Evolutionary conservation across 2,329 filamentous ascomycete genomes (phyloP).

Genomic region (Fusarium nanum): DNA sequence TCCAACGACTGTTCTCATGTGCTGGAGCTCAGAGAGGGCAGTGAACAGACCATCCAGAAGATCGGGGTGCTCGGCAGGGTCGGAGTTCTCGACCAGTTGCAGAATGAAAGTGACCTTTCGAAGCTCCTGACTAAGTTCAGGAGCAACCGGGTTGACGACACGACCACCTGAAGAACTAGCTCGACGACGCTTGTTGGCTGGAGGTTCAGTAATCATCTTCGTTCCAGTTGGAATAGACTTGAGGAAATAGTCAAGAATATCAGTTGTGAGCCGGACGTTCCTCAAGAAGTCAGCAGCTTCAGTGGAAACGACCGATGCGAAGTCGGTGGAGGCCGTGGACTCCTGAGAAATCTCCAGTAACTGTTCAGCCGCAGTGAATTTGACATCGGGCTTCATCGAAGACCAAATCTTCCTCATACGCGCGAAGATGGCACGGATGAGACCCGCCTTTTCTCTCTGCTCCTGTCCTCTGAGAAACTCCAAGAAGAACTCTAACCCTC

Average conservation of each 20-base stretch:
- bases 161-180: constrained; percentile 78
- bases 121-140: constrained; percentile 74
- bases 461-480: constrained; percentile 58
- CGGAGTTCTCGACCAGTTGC: constrained; percentile 86
- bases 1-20: constrained; percentile 81
- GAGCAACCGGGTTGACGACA: constrained; percentile 70
- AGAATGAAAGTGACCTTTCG: constrained; percentile 86
- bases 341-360: constrained; percentile 72
- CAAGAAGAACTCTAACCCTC: constrained; percentile 65
- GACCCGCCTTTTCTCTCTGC: constrained; percentile 56
- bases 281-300: constrained; percentile 79
- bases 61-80: constrained; percentile 78
- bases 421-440: constrained; percentile 74
- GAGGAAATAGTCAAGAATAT: constrained; percentile 78
- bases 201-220: constrained; percentile 76
- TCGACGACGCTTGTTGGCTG: constrained; percentile 81
- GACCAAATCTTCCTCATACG: constrained; percentile 80
- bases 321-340: constrained; percentile 49
- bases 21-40: constrained; percentile 86
- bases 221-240: constrained; percentile 79
- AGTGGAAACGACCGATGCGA: constrained; percentile 56
- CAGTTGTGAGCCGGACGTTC: constrained; percentile 77
- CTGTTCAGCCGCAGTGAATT: constrained; percentile 68
- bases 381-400: constrained; percentile 72
- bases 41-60: constrained; percentile 85